A percentile compares a stretch with the other conserved stretches of the same genome.
Conservation (phyloP, 768 basidiomycete species). For the Lentinula edodes region DNA sequence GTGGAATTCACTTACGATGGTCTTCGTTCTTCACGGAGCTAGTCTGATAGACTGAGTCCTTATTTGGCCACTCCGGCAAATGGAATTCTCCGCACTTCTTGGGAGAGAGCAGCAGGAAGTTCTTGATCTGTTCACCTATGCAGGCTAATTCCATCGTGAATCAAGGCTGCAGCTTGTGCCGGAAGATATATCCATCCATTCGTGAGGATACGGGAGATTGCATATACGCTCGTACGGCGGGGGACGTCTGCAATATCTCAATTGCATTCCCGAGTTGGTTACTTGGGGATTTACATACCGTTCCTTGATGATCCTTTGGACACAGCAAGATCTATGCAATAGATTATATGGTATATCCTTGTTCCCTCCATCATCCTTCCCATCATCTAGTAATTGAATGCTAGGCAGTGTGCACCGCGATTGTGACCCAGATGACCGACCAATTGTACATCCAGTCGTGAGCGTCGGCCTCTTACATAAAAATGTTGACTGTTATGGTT, state of each 20-base stretch:
- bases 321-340: not conserved
- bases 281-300: not conserved
- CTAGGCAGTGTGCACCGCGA: not conserved
- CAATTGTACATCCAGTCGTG: not conserved
- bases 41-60: not conserved
- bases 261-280: not conserved
- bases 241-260: not conserved
- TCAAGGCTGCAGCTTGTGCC: not conserved
- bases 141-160: not conserved
- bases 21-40: not conserved
- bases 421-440: not conserved
- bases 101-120: not conserved
- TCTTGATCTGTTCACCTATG: not conserved
- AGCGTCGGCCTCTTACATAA: conserved; percentile 1
- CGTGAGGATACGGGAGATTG: not conserved
- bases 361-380: not conserved
- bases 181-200: not conserved
- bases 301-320: conserved; percentile 1
- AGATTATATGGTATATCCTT: not conserved
- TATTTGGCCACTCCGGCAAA: not conserved
- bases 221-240: not conserved
- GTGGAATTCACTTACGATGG: not conserved
- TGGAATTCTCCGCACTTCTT: not conserved
- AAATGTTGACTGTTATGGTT: not conserved
- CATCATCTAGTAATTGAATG: not conserved